Evolutionary conservation across 768 basidiomycete genomes (phyloP).

Genomic region (Suillus plorans): DNA sequence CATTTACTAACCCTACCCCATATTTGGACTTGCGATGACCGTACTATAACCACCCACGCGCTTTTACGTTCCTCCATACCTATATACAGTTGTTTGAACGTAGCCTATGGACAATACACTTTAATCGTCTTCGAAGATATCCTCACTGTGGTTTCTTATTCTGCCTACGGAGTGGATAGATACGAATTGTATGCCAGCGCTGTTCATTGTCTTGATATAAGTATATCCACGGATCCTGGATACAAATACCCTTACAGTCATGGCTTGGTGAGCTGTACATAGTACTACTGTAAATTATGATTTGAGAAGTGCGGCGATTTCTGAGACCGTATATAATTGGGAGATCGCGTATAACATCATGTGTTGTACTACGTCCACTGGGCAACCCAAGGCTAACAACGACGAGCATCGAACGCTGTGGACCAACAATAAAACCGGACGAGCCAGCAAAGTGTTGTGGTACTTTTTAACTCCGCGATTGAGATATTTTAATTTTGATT

Average conservation of each 20-base stretch:
- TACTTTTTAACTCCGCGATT: slow-evolving; percentile 11
- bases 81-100: slow-evolving; percentile 3
- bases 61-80: slow-evolving; percentile 11
- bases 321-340: neutral
- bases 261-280: neutral
- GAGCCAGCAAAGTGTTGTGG: neutral
- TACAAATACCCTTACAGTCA: neutral
- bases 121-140: slow-evolving; percentile 7
- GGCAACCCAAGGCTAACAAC: neutral
- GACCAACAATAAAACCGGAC: neutral
- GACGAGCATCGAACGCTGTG: neutral
- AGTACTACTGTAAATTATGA: neutral
- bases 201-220: neutral
- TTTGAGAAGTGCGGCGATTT: neutral
- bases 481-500: slow-evolving; percentile 5
- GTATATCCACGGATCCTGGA: neutral
- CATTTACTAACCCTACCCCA: neutral
- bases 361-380: slow-evolving; percentile 2
- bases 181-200: neutral
- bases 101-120: slow-evolving; percentile 21
- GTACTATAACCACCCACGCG: slow-evolving; percentile 7
- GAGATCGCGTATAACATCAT: neutral
- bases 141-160: neutral
- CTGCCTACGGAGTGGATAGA: neutral
- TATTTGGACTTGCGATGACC: slow-evolving; percentile 11